Conservation (phyloP, 2,329 filamentous ascomycete genomes). For the Calonectria montana region DNA sequence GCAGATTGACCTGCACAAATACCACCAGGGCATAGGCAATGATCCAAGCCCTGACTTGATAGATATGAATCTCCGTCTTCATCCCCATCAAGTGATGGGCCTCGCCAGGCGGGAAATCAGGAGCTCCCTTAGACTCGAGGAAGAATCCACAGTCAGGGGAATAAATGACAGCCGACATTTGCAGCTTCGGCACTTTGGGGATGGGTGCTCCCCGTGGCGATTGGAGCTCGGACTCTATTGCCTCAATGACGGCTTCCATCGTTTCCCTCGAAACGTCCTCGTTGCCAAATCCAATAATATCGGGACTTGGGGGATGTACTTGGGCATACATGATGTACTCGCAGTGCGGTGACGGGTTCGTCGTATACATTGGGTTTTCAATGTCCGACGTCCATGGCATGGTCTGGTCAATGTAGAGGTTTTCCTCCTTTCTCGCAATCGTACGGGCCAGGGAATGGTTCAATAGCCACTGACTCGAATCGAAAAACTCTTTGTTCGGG, state of each 20-base stretch:
- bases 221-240: constrained; percentile 72
- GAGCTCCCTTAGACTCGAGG: constrained; percentile 73
- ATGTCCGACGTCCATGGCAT: constrained; percentile 83
- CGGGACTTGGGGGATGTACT: constrained; percentile 67
- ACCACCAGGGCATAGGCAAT: constrained; percentile 67
- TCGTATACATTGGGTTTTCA: constrained; percentile 69
- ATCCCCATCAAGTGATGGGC: constrained; percentile 68
- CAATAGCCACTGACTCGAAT: constrained; percentile 72
- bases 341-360: constrained; percentile 77
- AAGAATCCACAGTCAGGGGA: constrained; percentile 77
- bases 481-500: constrained; percentile 67
- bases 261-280: constrained; percentile 45
- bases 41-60: constrained; percentile 69
- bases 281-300: constrained; percentile 47
- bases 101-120: constrained; percentile 61
- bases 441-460: constrained; percentile 77
- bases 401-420: constrained; percentile 64
- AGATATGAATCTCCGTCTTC: constrained; percentile 70
- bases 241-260: constrained; percentile 54
- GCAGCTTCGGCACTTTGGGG: constrained; percentile 64
- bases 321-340: constrained; percentile 92
- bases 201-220: constrained; percentile 70
- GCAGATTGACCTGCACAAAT: constrained; percentile 69
- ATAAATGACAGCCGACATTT: constrained; percentile 73
- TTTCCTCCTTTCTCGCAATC: constrained; percentile 72